Base-by-base conservation (phyloP, 1,284 basidiomycete species). In the Puccinia polysora region DNA sequence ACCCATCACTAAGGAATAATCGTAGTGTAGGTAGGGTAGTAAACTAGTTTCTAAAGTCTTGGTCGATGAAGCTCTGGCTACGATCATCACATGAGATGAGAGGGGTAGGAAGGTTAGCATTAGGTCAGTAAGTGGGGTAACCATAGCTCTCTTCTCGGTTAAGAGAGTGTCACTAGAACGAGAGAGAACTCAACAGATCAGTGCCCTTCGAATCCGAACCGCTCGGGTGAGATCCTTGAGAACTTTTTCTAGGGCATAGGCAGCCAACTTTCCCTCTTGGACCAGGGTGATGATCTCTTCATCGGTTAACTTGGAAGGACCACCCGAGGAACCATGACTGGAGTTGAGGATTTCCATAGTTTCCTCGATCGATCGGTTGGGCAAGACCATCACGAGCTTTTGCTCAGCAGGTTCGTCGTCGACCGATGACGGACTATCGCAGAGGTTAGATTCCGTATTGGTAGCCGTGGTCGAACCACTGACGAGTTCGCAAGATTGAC, bases 171-270 rank as follows among this genome's bases (percentile, higher is more conserved):
- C 36, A n/a, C n/a, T 8, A 38, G 2, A 67, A 23, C 34, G 20
- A 25, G 32, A 67, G 20, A 45, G 20, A 36, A 67, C 30, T 53
- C 50, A 53, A 72, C 69, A 97, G 74, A 98, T 88, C 76, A 98
- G 84, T 6, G 91, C 90, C 65, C 96, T 83, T 58, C 96, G 86
- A 73, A 99, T 85, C 43, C 84, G 82, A 3, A 98, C 95, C 43
- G 95, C 94, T 34, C 95, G 83, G 75, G 91, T 89, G 6, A 89
- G 83, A 77, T 96, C 88, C 76, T 88, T 89, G 20, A 72, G 59
- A 56, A 90, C 86, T 84, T 97, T 98, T 82, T 98, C 95, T 52
- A 98, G 82, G 14, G 91, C 91, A 80, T 98, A 97, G 6, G 90
- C 85, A 0, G 91, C 88, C 75, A 98, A 89, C 85, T 94, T 96